These are phyloP conservation scores for Fusarium foetens DNA, from an alignment of 2,329 filamentous ascomycete genomes.

Conservation along the genomic window DNA sequence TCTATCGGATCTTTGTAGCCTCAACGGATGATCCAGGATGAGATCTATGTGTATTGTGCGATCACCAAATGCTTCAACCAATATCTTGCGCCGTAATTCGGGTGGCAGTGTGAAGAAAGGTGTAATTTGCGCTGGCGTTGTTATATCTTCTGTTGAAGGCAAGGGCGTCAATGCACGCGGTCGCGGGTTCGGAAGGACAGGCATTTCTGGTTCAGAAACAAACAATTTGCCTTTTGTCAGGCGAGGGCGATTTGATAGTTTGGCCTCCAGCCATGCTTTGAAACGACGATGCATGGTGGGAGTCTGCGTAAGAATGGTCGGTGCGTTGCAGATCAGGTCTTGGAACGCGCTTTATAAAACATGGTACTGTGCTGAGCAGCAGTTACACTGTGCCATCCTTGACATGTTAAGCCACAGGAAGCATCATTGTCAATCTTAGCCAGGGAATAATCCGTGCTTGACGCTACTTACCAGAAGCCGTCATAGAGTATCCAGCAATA, in stretches of 20 bases:
- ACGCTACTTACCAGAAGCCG: too few relatives aligned
- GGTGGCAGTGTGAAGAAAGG: not conserved
- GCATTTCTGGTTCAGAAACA: not conserved
- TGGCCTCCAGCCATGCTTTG: not conserved
- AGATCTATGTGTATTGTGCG: not conserved
- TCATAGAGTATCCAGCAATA: too few relatives aligned
- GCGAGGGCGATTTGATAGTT: not conserved
- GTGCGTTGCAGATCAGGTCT: not conserved
- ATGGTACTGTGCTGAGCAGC: too few relatives aligned
- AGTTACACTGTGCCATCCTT: too few relatives aligned
- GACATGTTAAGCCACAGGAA: too few relatives aligned
- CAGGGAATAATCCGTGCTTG: too few relatives aligned
- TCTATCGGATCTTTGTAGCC: not conserved
- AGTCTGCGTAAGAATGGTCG: not conserved
- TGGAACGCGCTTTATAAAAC: too few relatives aligned
- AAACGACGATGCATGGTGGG: not conserved
- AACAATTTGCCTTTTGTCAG: not conserved
- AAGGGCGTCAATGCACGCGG: not conserved
- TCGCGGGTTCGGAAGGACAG: not conserved
- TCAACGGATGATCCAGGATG: not conserved
- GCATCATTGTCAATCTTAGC: too few relatives aligned
- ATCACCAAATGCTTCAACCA: not conserved
- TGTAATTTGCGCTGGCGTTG: rapidly evolving
- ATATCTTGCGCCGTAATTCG: not conserved
- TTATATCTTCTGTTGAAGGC: not conserved